These are phyloP conservation scores for Rosa rugosa DNA, from an alignment of 306 rosid species.

Conservation along the genomic window DNA sequence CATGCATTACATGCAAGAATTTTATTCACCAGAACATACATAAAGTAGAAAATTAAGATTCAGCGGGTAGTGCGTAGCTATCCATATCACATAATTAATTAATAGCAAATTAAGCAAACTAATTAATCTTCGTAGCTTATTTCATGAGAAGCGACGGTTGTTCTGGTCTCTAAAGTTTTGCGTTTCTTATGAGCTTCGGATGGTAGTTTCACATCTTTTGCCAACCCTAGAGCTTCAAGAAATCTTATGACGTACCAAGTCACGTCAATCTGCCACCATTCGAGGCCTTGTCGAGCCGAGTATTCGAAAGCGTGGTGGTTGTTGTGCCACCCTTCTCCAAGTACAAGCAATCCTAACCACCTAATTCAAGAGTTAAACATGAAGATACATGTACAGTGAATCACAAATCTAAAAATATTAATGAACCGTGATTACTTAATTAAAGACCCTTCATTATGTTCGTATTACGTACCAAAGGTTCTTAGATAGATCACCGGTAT, in stretches of 20 bases:
- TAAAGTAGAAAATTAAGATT: too few relatives aligned
- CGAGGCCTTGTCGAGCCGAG: slow-evolving; percentile 83
- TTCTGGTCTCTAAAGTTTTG: slow-evolving; percentile 36
- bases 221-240: slow-evolving; percentile 67
- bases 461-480: slow-evolving; percentile 60
- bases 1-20: too few relatives aligned
- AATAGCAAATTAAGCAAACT: background rate
- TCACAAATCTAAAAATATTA: background rate
- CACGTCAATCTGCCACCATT: slow-evolving; percentile 89
- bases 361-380: background rate
- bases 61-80: background rate
- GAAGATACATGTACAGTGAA: too few relatives aligned
- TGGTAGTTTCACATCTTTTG: slow-evolving; percentile 70
- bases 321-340: slow-evolving; percentile 93
- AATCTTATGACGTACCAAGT: slow-evolving; percentile 65
- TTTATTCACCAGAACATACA: too few relatives aligned
- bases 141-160: background rate
- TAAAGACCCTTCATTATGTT: too few relatives aligned
- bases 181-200: slow-evolving; percentile 50
- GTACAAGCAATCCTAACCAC: slow-evolving; percentile 78
- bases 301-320: slow-evolving; percentile 88
- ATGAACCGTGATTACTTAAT: background rate
- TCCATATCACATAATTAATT: background rate
- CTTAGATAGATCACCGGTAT: slow-evolving; percentile 75
- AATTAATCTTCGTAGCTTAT: background rate